phyloP scores from a whole-genome alignment of 306 rosid species.

The Cucumis hystrix region DNA sequence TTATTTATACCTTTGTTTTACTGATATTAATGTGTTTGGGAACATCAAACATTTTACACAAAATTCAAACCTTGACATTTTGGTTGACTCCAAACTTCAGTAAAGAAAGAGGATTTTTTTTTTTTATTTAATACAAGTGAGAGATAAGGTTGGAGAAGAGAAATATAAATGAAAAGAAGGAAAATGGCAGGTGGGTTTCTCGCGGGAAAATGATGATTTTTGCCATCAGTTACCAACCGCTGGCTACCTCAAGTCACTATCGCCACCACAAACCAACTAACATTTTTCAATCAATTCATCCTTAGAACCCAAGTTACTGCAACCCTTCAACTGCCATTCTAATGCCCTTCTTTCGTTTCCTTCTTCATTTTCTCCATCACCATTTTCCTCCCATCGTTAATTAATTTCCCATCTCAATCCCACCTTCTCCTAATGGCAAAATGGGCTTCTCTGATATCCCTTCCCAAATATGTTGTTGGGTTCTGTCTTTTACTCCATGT shows the following conservation, averaged over 20 bases:
- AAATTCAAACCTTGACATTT: no score
- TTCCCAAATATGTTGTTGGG: constrained; percentile 13
- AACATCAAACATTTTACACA: no score
- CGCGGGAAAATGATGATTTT: constrained; percentile 4
- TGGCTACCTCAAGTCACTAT: neutral
- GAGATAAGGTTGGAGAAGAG: no score
- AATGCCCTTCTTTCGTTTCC: constrained; percentile 18
- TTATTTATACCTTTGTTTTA: no score
- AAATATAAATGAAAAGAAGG: neutral
- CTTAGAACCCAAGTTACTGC: constrained; percentile 65
- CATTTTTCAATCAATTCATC: constrained; percentile 11
- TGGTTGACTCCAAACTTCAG: no score
- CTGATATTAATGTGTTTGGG: no score
- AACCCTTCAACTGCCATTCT: constrained; percentile 36
- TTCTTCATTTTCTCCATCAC: constrained; percentile 9
- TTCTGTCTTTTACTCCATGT: constrained; percentile 26
- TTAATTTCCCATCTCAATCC: constrained; percentile 8
- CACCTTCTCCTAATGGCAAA: constrained; percentile 36
- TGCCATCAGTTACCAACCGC: constrained; percentile 20
- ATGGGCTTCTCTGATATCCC: constrained; percentile 16
- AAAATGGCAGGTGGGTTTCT: neutral
- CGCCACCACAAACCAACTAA: constrained; percentile 39
- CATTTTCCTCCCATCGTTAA: constrained; percentile 5
- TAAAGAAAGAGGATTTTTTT: no score
- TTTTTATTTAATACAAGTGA: no score